Evolutionary conservation across 768 basidiomycete species (phyloP), one percentile per base, ranked within the genome.

Genomic region (Cubamyces lactineus): DNA sequence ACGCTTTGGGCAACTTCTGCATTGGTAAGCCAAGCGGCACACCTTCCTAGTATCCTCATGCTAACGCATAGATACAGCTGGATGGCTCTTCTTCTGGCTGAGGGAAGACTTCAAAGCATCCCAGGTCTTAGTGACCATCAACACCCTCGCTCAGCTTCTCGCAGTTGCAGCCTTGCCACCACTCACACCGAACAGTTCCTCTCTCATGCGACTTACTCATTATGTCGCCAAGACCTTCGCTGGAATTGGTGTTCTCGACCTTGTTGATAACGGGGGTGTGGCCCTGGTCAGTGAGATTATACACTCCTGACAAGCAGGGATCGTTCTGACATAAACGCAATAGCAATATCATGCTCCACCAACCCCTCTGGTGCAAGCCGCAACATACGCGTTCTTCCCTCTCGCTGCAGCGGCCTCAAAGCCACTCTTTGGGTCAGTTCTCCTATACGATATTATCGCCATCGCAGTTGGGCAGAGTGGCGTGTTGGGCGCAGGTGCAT

Each of bases 211-310:
- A 12, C 47, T 76, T 24, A 78, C 78, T 15, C 78, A 79, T 61
- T 61, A 78, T n/a, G 76, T 79, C 50, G 76, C 76, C 46, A 82
- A 80, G 62, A 76, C 77, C 3, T 74, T 73, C 47, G 69, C 75
- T 0, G 80, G 79, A 0, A 70, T 81, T 28, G 75, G 73, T 11
- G 65, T 79, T 8, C 61, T 74, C 12, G 73, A 74, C 50, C 62
- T 72, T 53, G 46, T 74, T 16, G 73, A 72, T 58, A 72, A 72
- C 38, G 71, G 70, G 24, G 73, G 69, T 3, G 70, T 74, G 2
- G 65, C 66, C 4, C 11, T 66, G 24, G 70, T 71, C n/a, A 41
- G 70, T 64, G 15, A 4, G n/a, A 28, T 7, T 7, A 24, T 13
- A 23, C 28, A n/a, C 21, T 12, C n/a, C 9, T 11, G 4, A 34